These are phyloP conservation scores for Apiospora kogelbergensis DNA, from an alignment of 2,329 filamentous ascomycete genomes.

Conservation along the genomic window DNA sequence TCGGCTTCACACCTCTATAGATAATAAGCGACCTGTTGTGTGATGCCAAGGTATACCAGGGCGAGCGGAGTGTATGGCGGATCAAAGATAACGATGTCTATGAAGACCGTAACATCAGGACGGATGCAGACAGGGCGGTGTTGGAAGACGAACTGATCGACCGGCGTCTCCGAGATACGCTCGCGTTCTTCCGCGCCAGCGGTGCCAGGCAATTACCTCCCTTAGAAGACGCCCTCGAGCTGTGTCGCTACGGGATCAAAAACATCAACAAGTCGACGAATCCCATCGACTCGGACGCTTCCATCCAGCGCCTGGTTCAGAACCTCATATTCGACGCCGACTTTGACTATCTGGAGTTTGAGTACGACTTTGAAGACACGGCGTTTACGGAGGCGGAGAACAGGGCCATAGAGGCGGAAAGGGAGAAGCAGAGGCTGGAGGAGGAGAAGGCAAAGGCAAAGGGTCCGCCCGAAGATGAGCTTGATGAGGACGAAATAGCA, in stretches of 20 bases:
- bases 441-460: not conserved
- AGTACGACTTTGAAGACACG: not conserved
- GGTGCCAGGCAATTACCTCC: not conserved
- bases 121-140: not conserved
- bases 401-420: not conserved
- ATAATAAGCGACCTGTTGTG: no score
- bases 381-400: no score
- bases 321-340: not conserved
- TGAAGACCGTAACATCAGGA: not conserved
- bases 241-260: not conserved
- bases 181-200: not conserved
- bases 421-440: not conserved
- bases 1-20: no score
- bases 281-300: not conserved
- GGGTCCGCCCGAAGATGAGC: not conserved
- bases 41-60: not conserved
- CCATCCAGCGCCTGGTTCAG: not conserved
- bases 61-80: not conserved
- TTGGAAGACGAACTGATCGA: not conserved
- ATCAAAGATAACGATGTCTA: not conserved
- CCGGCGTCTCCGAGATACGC: not conserved
- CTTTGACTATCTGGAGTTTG: not conserved
- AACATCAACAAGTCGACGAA: not conserved
- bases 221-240: not conserved
- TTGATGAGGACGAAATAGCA: no score